Evolutionary conservation across 495 filamentous ascomycete genomes (phyloP), one percentile per base, ranked within the genome.

Genomic region (Mytilinidion resinicola): DNA sequence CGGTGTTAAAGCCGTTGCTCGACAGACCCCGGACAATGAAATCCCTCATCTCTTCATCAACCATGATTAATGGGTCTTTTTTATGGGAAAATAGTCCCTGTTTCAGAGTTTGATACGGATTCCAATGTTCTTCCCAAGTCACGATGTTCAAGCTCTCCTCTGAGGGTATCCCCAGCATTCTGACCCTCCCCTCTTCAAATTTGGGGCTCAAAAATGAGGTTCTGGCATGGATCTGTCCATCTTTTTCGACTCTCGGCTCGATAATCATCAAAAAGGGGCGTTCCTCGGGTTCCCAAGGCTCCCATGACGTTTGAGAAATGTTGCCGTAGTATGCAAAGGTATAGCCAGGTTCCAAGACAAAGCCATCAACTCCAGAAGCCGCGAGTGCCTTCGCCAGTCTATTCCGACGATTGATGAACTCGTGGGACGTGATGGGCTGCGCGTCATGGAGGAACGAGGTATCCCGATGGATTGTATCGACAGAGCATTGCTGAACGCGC

Each of bases 231-330:
- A 80, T 56, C 8, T 65, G 63, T 0, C 77, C 75, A 33, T 65
- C 65, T 21, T 63, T 60, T 15, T 38, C 47, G 4, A 65, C 33
- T 25, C 21, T 25, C 0, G 80, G 78, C 34, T 73, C 67, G 15
- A 82, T 70, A 11, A 82, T 54, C 78, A 83, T 80, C 34, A 82
- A 57, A 48, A 83, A 81, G 0, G 80, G 80, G 4, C 78, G 68
- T 62, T 82, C 80, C 64, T 83, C 80, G 0, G 80, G 80, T 74
- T 82, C 79, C 80, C 78, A 81, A 1, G 74, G 72, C 58, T 83
- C 80, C 80, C 80, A 83, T 53, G 81, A 77, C 8, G 55, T 62
- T 64, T 83, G 80, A 30, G 74, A 76, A 43, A 78, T 69, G 51
- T 82, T 83, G 14, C 67, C 78, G 60, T 80, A 83, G 53, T 82